Evolutionary conservation across 2,329 filamentous ascomycete genomes (phyloP).

Genomic region (Ophiostoma tasmaniense): DNA sequence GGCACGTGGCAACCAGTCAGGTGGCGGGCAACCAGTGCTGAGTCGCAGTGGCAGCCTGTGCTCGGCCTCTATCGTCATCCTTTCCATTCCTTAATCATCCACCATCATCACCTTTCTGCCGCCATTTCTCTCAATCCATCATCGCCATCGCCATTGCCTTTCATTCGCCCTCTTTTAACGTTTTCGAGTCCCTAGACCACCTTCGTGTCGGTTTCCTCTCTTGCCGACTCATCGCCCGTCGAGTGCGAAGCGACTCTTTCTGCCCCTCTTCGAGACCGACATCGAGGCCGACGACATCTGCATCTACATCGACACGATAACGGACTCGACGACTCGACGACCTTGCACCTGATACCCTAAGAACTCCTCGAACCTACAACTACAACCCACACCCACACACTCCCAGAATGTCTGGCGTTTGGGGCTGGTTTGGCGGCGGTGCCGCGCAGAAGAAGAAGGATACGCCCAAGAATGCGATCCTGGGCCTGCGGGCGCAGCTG

Average conservation of each 20-base stretch:
- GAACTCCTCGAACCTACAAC: neutral
- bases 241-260: neutral
- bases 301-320: neutral
- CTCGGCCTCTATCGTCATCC: slow-evolving; percentile 8
- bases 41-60: slow-evolving; percentile 1
- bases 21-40: neutral
- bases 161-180: neutral
- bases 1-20: slow-evolving; percentile 5
- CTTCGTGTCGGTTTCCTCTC: neutral
- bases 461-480: slow-evolving; percentile 91
- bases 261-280: neutral
- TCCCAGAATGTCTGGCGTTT: slow-evolving; percentile 53
- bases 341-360: neutral
- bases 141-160: neutral
- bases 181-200: neutral
- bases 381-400: neutral
- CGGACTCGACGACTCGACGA: neutral
- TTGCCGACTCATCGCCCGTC: neutral
- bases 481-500: slow-evolving; percentile 76
- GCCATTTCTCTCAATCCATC: neutral
- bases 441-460: slow-evolving; percentile 82
- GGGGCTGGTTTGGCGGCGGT: slow-evolving; percentile 87
- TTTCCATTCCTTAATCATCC: neutral
- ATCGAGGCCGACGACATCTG: neutral
- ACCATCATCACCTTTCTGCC: neutral